Base-by-base conservation (phyloP, 192 early-diverging fungal genomes). In the Backusella liffmaniae region DNA sequence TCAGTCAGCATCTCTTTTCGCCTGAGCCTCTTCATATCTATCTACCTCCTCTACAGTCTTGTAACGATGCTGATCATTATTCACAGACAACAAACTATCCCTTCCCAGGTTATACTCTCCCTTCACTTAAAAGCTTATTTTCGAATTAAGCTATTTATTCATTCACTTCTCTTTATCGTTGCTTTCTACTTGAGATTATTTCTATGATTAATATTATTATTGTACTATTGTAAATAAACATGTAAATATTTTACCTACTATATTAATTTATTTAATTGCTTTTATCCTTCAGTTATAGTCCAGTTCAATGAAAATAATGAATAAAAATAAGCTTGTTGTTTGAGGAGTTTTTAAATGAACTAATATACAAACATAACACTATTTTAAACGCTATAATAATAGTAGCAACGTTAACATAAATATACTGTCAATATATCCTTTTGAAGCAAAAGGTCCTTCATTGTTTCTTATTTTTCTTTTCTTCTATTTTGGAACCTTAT, bases 41-140 rank as follows among this genome's bases (percentile, higher is more conserved):
- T 37, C 35, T 69, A 39, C 67, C 67, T 41, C 37, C 67, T 23
- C 35, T 69, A 62, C 9, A 62, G 26, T 29, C 21, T 10, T 62
- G 56, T 69, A 21, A 41, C 26, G 37, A 41, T 69, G 67, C 35
- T 36, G 34, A n/a, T 21, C 18, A 39, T 35, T 21, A 35, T n/a
- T 69, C 67, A 23, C 67, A 39, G 2, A 8, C 12, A 23, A 4
- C 34, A 39, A 7, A 5, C 36, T 23, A 23, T 41, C 35, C n/a
- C 21, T 41, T 23, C 21, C 36, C 34, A 37, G 67, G 37, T 18
- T 41, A 39, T 39, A 39, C 67, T 23, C 67, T 69, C 7, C 67
- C 67, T 41, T 69, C 67, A 21, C 37, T 69, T 69, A 69, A 36
- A 69, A 69, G 35, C 4, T 69, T 69, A 12, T 69, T 69, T 23